These are phyloP conservation scores for Draba incana DNA, from an alignment of 345 rosid species.

Conservation along the genomic window DNA sequence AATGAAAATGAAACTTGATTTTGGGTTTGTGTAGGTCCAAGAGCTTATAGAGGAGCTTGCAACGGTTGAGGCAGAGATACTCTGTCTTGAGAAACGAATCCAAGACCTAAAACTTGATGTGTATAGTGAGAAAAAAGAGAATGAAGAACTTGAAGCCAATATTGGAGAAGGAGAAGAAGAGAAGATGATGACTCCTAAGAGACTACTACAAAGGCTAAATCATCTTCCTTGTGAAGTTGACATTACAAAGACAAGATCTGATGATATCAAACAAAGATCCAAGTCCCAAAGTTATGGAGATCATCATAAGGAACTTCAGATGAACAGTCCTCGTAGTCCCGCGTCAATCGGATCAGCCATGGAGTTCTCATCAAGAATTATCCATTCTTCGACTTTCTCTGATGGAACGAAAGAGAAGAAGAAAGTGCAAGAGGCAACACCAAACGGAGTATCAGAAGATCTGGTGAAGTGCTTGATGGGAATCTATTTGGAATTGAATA, in stretches of 20 bases:
- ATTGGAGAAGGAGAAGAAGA: constrained; percentile 46
- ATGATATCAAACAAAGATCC: constrained; percentile 45
- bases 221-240: constrained; percentile 43
- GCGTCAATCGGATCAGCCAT: constrained; percentile 65
- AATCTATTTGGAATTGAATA: constrained; percentile 70
- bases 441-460: constrained; percentile 75
- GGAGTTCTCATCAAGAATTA: constrained; percentile 52
- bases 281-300: constrained; percentile 55
- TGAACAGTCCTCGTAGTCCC: constrained; percentile 51
- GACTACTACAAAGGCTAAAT: constrained; percentile 39
- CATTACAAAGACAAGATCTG: constrained; percentile 30
- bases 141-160: constrained; percentile 34
- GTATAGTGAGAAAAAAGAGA: constrained; percentile 51
- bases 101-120: constrained; percentile 66
- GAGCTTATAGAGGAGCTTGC: constrained; percentile 68
- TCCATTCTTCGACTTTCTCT: constrained; percentile 47
- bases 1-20: constrained; percentile 5
- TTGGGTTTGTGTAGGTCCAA: constrained; percentile 57
- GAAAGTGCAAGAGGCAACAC: constrained; percentile 36
- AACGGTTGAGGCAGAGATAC: constrained; percentile 79
- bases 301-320: constrained; percentile 44
- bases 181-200: constrained; percentile 47
- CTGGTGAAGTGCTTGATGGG: constrained; percentile 66
- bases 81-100: constrained; percentile 73
- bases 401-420: constrained; percentile 44